Conservation (phyloP, 2,329 filamentous ascomycete genomes). For the Aspergillus bombycis region DNA sequence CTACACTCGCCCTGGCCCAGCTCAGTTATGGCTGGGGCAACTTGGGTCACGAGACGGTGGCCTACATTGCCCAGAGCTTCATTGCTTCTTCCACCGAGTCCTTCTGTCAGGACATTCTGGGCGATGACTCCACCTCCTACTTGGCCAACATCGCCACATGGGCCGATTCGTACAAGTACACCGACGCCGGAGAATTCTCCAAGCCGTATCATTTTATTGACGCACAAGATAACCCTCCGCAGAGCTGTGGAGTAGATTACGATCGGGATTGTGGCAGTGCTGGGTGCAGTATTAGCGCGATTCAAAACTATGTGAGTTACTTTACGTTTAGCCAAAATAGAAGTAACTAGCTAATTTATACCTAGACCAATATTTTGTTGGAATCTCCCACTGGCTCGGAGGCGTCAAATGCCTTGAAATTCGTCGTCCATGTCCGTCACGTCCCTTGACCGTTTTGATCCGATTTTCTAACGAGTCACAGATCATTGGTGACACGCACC, state of each 20-base stretch:
- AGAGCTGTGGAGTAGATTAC: slow-evolving; percentile 52
- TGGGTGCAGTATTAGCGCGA: slow-evolving; percentile 57
- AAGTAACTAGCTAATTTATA: neutral
- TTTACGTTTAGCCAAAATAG: slow-evolving; percentile 13
- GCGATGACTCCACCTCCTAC: slow-evolving; percentile 49
- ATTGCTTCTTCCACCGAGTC: slow-evolving; percentile 46
- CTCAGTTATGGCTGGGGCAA: slow-evolving; percentile 51
- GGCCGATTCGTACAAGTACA: slow-evolving; percentile 57
- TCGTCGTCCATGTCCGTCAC: neutral
- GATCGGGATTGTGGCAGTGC: slow-evolving; percentile 54
- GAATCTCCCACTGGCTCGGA: neutral
- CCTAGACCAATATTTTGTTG: slow-evolving; percentile 46
- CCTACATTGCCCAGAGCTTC: slow-evolving; percentile 57
- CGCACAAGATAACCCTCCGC: slow-evolving; percentile 52
- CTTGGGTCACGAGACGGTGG: slow-evolving; percentile 59
- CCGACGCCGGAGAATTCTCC: slow-evolving; percentile 51
- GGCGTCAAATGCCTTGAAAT: neutral
- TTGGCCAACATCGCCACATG: slow-evolving; percentile 57
- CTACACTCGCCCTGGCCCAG: neutral
- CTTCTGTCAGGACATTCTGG: slow-evolving; percentile 51
- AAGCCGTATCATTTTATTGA: slow-evolving; percentile 57
- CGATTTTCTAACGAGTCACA: slow-evolving; percentile 10
- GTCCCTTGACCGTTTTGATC: neutral
- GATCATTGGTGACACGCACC: slow-evolving; percentile 70
- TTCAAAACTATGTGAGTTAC: slow-evolving; percentile 51